A percentile compares a stretch with the other conserved stretches of the same genome.
These are phyloP conservation scores for Apiotrichum brassicae DNA, from an alignment of 1,284 basidiomycete species.

Conservation along the genomic window DNA sequence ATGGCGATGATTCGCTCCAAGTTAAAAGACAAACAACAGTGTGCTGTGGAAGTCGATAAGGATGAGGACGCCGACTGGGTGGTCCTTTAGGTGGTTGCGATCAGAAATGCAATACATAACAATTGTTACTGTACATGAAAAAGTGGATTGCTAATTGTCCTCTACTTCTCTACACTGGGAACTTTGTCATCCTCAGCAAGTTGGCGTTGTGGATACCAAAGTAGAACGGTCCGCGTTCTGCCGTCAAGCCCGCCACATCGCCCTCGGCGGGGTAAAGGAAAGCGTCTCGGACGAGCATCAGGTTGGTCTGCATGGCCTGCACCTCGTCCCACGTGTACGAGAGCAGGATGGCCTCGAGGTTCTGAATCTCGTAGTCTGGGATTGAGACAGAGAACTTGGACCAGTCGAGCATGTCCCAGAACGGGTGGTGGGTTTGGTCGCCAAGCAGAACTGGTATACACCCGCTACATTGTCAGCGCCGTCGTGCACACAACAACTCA, in stretches of 20 bases:
- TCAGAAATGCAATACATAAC: neutral
- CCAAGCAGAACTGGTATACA: conserved; percentile 46
- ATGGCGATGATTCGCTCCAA: neutral
- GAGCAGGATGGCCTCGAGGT: conserved; percentile 37
- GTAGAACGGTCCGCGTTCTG: conserved; percentile 29
- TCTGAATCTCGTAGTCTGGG: conserved; percentile 33
- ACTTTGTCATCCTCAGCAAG: conserved; percentile 13
- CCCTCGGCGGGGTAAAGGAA: conserved; percentile 40
- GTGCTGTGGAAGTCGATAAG: too few relatives aligned
- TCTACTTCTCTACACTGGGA: neutral
- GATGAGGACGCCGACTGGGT: too few relatives aligned
- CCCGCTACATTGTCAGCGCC: conserved; percentile 15
- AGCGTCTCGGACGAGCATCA: conserved; percentile 44
- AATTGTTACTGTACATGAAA: neutral
- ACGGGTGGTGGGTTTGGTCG: conserved; percentile 39
- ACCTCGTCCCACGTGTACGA: conserved; percentile 29
- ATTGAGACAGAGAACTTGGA: conserved; percentile 40
- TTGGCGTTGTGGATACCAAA: conserved; percentile 36
- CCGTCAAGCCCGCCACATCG: conserved; percentile 6
- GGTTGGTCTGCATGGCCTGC: conserved; percentile 35
- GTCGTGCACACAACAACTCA: neutral
- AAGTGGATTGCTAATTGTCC: neutral
- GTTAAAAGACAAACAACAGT: too few relatives aligned
- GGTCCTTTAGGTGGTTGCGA: too few relatives aligned
- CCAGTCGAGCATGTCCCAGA: conserved; percentile 45